Evolutionary conservation across 352 stramenopile genomes (phyloP).

Genomic region (Pythium rhizo-oryzae): DNA sequence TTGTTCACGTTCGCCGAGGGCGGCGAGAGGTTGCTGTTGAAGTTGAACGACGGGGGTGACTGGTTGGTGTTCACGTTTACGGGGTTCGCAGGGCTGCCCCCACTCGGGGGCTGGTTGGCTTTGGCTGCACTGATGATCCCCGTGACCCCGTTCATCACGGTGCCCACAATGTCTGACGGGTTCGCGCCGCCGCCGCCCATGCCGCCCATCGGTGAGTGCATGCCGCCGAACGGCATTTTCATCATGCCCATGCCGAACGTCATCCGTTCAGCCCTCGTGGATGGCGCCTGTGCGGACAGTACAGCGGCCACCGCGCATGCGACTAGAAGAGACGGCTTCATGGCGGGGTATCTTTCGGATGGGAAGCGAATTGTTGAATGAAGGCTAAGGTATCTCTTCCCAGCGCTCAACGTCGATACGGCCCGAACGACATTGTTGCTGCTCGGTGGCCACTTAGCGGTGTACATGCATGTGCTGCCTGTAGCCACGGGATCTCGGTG

Average conservation of each 20-base stretch:
- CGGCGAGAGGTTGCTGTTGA: slow-evolving; percentile 4
- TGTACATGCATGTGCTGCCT: neutral
- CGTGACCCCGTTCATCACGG: neutral
- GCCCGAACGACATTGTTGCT: neutral
- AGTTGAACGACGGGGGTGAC: slow-evolving; percentile 1
- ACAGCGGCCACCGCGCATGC: neutral
- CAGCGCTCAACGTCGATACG: neutral
- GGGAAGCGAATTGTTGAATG: neutral
- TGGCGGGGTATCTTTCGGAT: neutral
- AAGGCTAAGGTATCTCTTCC: too few species aligned
- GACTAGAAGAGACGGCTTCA: slow-evolving; percentile 1
- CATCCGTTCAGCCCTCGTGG: slow-evolving; percentile 1
- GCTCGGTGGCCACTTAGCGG: neutral
- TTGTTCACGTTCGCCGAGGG: slow-evolving; percentile 8
- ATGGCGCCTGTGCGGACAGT: neutral
- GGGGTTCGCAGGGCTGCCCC: neutral
- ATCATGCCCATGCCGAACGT: slow-evolving; percentile 10
- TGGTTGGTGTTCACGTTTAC: slow-evolving; percentile 8
- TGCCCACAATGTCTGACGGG: neutral
- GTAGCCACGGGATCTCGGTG: too few species aligned
- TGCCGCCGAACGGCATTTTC: neutral
- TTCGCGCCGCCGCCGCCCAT: neutral
- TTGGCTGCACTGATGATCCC: slow-evolving; percentile 7
- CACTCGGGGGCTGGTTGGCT: neutral
- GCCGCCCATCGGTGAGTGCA: neutral